Conservation (phyloP, 75 land plant genomes). For the Selaginella tamariscina region DNA sequence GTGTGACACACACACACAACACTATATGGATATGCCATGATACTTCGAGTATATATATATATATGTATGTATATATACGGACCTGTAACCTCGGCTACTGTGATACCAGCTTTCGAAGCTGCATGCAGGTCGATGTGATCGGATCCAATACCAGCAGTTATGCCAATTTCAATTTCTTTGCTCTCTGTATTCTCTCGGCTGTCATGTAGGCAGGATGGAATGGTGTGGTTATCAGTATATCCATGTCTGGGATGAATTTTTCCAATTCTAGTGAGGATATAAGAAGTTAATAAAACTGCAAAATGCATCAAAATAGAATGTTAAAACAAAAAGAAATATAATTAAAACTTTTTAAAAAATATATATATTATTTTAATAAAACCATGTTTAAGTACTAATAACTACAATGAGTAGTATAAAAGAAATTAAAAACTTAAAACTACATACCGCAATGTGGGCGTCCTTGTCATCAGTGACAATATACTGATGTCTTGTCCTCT, state of each 20-base stretch:
- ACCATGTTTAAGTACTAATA: too few species aligned
- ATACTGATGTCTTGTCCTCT: conserved; percentile 71
- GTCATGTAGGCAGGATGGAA: conserved; percentile 96
- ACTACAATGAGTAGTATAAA: neutral
- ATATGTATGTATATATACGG: too few species aligned
- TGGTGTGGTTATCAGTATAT: conserved; percentile 82
- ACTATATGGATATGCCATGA: too few species aligned
- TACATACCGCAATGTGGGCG: conserved; percentile 68
- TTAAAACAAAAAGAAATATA: too few species aligned
- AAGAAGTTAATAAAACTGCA: neutral
- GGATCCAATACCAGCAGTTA: conserved; percentile 94
- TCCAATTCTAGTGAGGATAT: conserved; percentile 52
- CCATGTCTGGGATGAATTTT: conserved; percentile 60
- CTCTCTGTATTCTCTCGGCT: conserved; percentile 76
- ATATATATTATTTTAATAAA: too few species aligned
- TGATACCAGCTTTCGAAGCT: conserved; percentile 72
- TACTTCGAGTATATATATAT: too few species aligned
- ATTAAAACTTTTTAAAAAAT: too few species aligned
- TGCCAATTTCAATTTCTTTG: conserved; percentile 68
- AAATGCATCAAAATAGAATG: too few species aligned
- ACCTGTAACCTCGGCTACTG: conserved; percentile 85
- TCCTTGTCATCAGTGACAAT: conserved; percentile 93
- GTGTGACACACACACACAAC: too few species aligned
- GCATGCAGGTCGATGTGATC: conserved; percentile 83
- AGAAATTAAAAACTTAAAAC: neutral